These are phyloP conservation scores for Rhododendron kiyosumense DNA, from an alignment of 148 eudicot species.

Conservation along the genomic window DNA sequence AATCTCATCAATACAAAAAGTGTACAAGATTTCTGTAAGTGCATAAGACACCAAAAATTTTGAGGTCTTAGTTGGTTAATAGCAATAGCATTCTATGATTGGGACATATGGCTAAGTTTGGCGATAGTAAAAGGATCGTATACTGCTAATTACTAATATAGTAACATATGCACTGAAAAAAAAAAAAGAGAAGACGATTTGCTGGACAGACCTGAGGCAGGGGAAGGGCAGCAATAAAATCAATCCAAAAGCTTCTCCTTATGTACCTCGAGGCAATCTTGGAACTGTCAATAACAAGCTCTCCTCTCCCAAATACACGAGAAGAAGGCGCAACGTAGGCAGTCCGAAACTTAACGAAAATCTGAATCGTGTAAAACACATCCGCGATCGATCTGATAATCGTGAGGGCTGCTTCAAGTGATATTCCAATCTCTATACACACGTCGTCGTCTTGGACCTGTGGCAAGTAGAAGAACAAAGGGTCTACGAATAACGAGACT, in stretches of 20 bases:
- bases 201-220: constrained; percentile 59
- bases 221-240: constrained; percentile 63
- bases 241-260: constrained; percentile 44
- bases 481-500: constrained; percentile 57
- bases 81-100: not conserved
- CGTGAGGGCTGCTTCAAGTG: constrained; percentile 45
- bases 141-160: not conserved
- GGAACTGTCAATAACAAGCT: constrained; percentile 51
- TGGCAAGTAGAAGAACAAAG: constrained; percentile 66
- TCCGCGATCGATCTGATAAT: constrained; percentile 50
- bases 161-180: not conserved
- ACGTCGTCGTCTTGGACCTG: constrained; percentile 18
- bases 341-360: constrained; percentile 54
- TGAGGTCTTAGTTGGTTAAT: not conserved
- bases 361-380: constrained; percentile 48
- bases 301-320: constrained; percentile 72
- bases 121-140: not conserved
- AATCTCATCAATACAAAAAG: not conserved
- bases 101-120: not conserved
- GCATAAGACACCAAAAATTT: not conserved
- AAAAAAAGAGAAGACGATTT: too few species aligned
- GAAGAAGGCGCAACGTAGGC: constrained; percentile 80
- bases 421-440: constrained; percentile 42
- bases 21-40: not conserved
- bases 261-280: constrained; percentile 54